Evolutionary conservation across 257 asterid genomes (phyloP), one percentile per base, ranked within the genome.

Genomic region (Agastache rugosa): DNA sequence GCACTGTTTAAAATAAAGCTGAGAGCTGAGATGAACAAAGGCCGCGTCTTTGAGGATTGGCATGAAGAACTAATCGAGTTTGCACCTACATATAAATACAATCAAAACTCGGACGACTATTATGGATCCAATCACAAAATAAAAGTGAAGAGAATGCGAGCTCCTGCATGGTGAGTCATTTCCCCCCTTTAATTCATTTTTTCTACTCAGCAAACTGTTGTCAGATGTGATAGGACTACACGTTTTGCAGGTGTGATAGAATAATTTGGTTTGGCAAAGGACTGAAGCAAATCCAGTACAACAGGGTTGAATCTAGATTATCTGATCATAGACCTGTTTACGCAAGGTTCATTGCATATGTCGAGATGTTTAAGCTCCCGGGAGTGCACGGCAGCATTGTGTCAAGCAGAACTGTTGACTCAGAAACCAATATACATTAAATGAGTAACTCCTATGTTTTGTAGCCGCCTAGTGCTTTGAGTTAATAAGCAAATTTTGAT

Each of bases 251-350:
- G 91, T 88, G 94, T 71, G 94, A 88, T 50, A 70, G 91, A 55
- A 88, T 88, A 66, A 88, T 88, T 74, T 86, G 86, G 90, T 85
- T 75, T 69, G 91, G 94, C 53, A 75, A 81, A 47, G 90, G 92
- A 76, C 66, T 88, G 78, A 78, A 82, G 77, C 92, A 86, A 76
- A 85, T 75, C 1, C 74, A 71, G 75, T 88, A 88, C 75, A 70
- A 59, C 64, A 83, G 94, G 82, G 82, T 82, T 45, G 94, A 83
- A 75, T 81, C 84, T 0, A 85, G 82, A 75, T 65, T 86, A 55
- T 88, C 92, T 12, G 94, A 88, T 74, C 94, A 88, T 77, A 85
- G 94, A 83, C 90, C 91, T 11, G 88, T 88, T 72, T 80, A 80
- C 55, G 90, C 88, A 73, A 67, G 73, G 65, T 88, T 88, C 71